A percentile compares a stretch with the other conserved stretches of the same genome.
These are phyloP conservation scores for Ceriops tagal DNA, from an alignment of 345 rosid species.

Conservation along the genomic window DNA sequence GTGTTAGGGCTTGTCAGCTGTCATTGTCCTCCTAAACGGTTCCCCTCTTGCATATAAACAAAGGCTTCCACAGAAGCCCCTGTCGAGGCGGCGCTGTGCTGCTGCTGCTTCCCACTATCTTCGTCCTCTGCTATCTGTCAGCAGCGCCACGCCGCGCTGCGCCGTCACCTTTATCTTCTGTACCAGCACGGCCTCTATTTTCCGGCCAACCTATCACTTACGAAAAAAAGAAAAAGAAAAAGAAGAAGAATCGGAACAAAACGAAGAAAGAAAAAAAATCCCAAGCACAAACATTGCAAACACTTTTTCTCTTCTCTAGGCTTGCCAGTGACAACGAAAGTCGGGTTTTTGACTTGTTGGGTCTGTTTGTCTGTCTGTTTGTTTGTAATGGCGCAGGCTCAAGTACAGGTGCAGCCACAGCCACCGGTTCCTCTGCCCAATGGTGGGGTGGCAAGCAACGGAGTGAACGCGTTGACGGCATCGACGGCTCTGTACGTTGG, in stretches of 20 bases:
- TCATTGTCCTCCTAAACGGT: not conserved
- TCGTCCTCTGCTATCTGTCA: not conserved
- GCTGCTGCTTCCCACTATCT: not conserved
- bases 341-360: no score
- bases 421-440: not conserved
- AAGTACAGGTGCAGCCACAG: slow-evolving; percentile 10
- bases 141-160: not conserved
- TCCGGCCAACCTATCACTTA: slow-evolving; percentile 1
- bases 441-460: not conserved
- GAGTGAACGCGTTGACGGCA: not conserved
- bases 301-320: not conserved
- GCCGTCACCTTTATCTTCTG: not conserved
- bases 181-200: not conserved
- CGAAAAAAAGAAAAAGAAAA: not conserved
- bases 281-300: not conserved
- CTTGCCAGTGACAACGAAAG: no score
- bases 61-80: not conserved
- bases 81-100: not conserved
- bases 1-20: no score
- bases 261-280: not conserved
- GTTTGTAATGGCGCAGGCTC: slow-evolving; percentile 1
- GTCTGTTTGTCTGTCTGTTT: not conserved
- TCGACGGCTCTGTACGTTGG: slow-evolving; percentile 19
- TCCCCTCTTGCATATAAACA: not conserved
- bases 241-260: no score